Evolutionary conservation across 257 asterid genomes (phyloP), one percentile per base, ranked within the genome.

Genomic region (Anisodus tanguticus): DNA sequence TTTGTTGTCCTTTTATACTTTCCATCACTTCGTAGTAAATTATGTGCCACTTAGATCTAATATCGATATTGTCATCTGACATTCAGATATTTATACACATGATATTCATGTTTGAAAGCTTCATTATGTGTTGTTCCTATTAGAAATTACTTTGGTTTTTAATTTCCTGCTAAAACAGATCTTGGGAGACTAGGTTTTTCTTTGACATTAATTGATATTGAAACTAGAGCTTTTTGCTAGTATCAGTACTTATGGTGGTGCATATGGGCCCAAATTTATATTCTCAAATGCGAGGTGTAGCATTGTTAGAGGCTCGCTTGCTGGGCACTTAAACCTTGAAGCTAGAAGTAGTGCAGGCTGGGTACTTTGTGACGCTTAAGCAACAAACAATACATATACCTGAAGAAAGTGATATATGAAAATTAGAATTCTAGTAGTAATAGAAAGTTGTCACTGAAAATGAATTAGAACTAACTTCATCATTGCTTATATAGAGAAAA

Each of bases 1-100:
- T 80, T 45, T 78, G 31, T 80, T 43, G 37, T 51, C 37, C 58
- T 83, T 66, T 35, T 66, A 58, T 19, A 57, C 60, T 80, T 82
- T 13, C 45, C 64, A 53, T 77, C 49, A 8, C 49, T 31, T 26
- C 13, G 26, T 76, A 26, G 66, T 77, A 26, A 77, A 6, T 4
- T 54, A 77, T 77, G 82, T 53, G 49, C 64, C 13, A 77, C 41
- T 13, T 53, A 31, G 26, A 47, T 76, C 81, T 76, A 51, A 49
- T 13, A 76, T 22, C 13, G 64, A 76, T 54, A 13, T 76, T 51
- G 64, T 51, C 81, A 77, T 51, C 81, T 26, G 47, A 77, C 9
- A 51, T 53, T 53, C 64, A 31, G 43, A 13, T 53, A 51, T 76
- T 8, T 76, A 51, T 76, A 7, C 35, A 0, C 63, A 11, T 49